Evolutionary conservation across 768 basidiomycete genomes (phyloP), one percentile per base, ranked within the genome.

Genomic region (Boletellus sp.): DNA sequence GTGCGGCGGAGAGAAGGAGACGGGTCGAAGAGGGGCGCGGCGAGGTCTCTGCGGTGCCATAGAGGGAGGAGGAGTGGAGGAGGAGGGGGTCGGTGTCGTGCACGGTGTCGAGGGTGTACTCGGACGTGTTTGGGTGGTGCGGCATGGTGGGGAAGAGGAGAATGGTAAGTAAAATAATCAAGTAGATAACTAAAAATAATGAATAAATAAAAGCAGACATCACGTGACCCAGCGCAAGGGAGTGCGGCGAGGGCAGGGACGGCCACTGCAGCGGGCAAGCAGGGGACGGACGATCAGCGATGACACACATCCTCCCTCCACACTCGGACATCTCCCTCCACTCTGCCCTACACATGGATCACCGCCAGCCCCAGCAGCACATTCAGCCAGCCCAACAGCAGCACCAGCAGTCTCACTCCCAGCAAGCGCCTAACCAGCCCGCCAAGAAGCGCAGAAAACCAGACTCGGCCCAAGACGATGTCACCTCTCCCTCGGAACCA

Each of bases 1-100:
- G 67, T 0, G 86, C 84, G 0, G 94, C 91, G 61, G 81, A 79
- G 69, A 94, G 72, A 56, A 96, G 77, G 36, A 92, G 75, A 36
- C 74, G 77, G 24, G 79, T 69, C 0, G 80, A 69, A 28, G 79
- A 80, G 8, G 60, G 64, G 19, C 51, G 55, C 8, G n/a, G 49
- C 0, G 22, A 69, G 67, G n/a, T 62, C 51, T 48, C 74, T 61
- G 77, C 72, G 13, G 82, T 59, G 47, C 84, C 84, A 71, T 87
- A 86, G 37, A 35, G 38, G 3, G 48, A 23, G 6, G 71, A n/a
- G 73, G 75, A 19, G 74, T 67, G 47, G 0, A n/a, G 19, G 16
- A 56, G 51, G 37, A 70, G 60, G 1, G 61, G 58, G 56, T 70
- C 70, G 54, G 58, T 60, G 58, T 60, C 65, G 56, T 28, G 67